phyloP scores from a whole-genome alignment of 2,329 filamentous ascomycete genomes.

The Akanthomyces muscarius region DNA sequence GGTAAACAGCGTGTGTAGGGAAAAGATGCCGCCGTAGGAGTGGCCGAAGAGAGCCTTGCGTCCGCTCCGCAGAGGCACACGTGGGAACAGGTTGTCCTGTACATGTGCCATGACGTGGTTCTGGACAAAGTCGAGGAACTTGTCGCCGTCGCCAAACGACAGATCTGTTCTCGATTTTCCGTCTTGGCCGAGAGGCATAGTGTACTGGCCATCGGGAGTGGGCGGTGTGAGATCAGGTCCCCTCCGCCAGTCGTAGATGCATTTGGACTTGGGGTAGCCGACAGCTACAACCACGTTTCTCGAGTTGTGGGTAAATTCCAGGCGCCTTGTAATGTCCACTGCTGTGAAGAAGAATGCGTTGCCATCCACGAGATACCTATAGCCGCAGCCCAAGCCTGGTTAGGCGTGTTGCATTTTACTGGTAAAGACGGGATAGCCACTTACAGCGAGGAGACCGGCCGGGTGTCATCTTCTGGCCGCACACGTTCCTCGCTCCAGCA shows the following conservation, averaged over 20 bases:
- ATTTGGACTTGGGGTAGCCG: slow-evolving; percentile 29
- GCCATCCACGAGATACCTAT: slow-evolving; percentile 32
- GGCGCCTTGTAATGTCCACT: slow-evolving; percentile 27
- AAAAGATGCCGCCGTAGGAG: slow-evolving; percentile 46
- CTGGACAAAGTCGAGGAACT: slow-evolving; percentile 42
- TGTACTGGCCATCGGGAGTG: slow-evolving; percentile 23
- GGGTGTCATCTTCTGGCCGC: slow-evolving; percentile 22
- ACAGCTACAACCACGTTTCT: slow-evolving; percentile 31
- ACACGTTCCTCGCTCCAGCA: slow-evolving; percentile 26
- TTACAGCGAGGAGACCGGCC: slow-evolving; percentile 25
- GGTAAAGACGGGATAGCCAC: slow-evolving; percentile 17
- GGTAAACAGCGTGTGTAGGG: slow-evolving; percentile 41
- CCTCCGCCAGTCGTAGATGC: slow-evolving; percentile 29
- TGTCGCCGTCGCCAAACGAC: slow-evolving; percentile 39
- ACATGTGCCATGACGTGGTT: slow-evolving; percentile 34
- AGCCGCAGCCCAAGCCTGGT: background rate
- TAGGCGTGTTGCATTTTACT: background rate
- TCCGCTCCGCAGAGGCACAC: slow-evolving; percentile 29
- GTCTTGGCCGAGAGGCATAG: slow-evolving; percentile 24
- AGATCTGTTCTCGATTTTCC: slow-evolving; percentile 26
- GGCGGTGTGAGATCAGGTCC: slow-evolving; percentile 30
- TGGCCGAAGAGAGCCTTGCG: slow-evolving; percentile 46
- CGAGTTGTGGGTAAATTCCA: slow-evolving; percentile 25
- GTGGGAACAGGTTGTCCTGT: slow-evolving; percentile 25
- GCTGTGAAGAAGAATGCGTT: slow-evolving; percentile 34